Evolutionary conservation across 176 grass and related monocot genomes (phyloP).

Genomic region (Pontederia crassipes): DNA sequence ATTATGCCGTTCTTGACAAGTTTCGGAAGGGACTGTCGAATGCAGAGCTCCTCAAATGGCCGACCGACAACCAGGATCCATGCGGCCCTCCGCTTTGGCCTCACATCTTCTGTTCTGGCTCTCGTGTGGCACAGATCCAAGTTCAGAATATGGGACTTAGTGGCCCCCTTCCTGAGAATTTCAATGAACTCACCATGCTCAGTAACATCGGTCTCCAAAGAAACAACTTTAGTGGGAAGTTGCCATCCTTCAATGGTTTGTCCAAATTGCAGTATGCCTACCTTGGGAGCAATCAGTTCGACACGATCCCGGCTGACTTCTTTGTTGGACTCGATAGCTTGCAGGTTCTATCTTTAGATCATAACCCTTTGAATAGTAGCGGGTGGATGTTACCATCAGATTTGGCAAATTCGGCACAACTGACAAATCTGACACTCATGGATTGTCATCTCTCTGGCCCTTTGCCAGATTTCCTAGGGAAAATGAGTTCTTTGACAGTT

Average conservation of each 20-base stretch:
- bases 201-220: constrained; percentile 5
- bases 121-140: constrained; percentile 7
- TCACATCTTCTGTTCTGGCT: constrained; percentile 30
- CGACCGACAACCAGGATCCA: constrained; percentile 25
- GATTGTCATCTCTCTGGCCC: constrained; percentile 37
- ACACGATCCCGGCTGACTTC: constrained; percentile 16
- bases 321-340: constrained; percentile 6
- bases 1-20: constrained; percentile 43
- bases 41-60: constrained; percentile 39
- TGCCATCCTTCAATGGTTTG: constrained; percentile 17
- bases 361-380: constrained; percentile 36
- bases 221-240: constrained; percentile 2
- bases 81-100: constrained; percentile 42
- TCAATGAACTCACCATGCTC: constrained; percentile 14
- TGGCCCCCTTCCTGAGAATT: constrained; percentile 6
- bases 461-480: constrained; percentile 40
- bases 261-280: constrained; percentile 16
- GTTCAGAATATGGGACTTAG: constrained; percentile 1
- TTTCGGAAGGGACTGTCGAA: constrained; percentile 42
- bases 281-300: constrained; percentile 14
- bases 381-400: constrained; percentile 38
- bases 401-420: constrained; percentile 30
- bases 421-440: constrained; percentile 31
- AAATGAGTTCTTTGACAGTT: constrained; percentile 27
- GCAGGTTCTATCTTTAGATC: constrained; percentile 11